phyloP scores from a whole-genome alignment of 1,284 basidiomycete species.

The Ustilago shanxiensis region DNA sequence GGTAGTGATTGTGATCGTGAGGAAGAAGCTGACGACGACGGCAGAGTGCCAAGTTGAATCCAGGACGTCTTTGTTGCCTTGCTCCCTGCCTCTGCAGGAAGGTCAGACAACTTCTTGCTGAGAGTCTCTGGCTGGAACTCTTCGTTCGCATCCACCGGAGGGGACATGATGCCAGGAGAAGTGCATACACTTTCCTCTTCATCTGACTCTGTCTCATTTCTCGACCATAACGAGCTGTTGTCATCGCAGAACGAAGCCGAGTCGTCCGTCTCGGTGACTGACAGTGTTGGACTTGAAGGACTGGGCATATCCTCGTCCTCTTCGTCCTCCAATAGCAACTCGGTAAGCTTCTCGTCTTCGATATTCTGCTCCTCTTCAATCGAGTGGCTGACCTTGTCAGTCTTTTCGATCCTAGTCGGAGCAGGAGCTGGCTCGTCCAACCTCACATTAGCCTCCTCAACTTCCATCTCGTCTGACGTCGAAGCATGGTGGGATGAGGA shows the following conservation, averaged over 20 bases:
- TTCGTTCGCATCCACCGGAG: conserved; percentile 19
- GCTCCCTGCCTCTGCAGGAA: neutral
- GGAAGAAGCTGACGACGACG: conserved; percentile 15
- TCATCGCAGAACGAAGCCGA: conserved; percentile 37
- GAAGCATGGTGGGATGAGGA: conserved; percentile 4
- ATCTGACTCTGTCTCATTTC: conserved; percentile 17
- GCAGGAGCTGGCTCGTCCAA: conserved; percentile 47
- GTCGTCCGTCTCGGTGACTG: conserved; percentile 30
- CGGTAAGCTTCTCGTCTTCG: neutral
- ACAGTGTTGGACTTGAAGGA: conserved; percentile 32
- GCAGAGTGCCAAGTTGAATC: conserved; percentile 28
- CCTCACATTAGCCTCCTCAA: conserved; percentile 37
- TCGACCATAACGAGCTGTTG: conserved; percentile 41
- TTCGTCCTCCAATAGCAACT: conserved; percentile 5
- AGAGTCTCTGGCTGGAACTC: conserved; percentile 25
- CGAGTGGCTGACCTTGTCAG: neutral
- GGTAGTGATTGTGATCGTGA: conserved; percentile 39
- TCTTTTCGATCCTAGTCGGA: conserved; percentile 26
- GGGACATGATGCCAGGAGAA: conserved; percentile 38
- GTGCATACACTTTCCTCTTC: conserved; percentile 35
- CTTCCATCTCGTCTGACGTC: conserved; percentile 5
- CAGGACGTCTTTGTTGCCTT: conserved; percentile 15
- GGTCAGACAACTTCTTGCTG: conserved; percentile 27
- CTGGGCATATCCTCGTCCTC: conserved; percentile 18
- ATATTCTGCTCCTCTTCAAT: conserved; percentile 2